phyloP scores from a whole-genome alignment of 2,329 filamentous ascomycete species.

The Scedosporium dehoogii region DNA sequence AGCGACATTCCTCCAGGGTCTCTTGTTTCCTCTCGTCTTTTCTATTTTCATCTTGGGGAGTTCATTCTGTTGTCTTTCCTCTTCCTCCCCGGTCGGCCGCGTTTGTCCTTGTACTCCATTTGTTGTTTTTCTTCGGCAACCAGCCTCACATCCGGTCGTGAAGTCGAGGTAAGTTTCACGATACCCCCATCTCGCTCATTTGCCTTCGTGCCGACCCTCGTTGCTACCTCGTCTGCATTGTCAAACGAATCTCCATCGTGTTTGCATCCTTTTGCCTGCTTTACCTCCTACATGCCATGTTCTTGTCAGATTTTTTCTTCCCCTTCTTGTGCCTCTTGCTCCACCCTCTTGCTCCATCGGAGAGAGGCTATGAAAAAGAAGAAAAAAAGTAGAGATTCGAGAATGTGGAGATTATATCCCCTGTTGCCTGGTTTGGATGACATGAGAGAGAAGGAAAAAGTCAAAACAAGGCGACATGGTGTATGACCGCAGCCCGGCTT shows the following conservation, averaged over 20 bases:
- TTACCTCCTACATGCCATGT: constrained; percentile 1
- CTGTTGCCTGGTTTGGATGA: constrained; percentile 7
- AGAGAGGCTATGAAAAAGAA: constrained; percentile 1
- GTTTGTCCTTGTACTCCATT: background rate
- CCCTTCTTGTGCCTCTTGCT: background rate
- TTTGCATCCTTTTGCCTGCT: background rate
- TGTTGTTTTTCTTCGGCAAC: background rate
- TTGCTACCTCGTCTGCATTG: background rate
- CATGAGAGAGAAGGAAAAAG: background rate
- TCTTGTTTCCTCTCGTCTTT: background rate
- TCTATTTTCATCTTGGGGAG: background rate
- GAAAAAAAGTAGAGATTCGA: background rate
- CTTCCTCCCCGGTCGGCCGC: background rate
- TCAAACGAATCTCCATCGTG: constrained; percentile 1
- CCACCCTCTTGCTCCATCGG: background rate
- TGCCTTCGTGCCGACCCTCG: background rate
- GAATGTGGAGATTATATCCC: background rate
- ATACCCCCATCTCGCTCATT: background rate
- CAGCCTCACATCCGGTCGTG: background rate
- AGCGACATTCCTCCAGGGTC: background rate
- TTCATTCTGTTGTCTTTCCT: background rate
- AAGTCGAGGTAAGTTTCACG: constrained; percentile 2
- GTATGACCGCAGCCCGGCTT: background rate
- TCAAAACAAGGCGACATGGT: background rate
- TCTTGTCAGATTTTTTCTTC: background rate